A percentile compares a stretch with the other conserved stretches of the same genome.
Conservation (phyloP, 768 basidiomycete genomes). For the Tylopilus sp. region DNA sequence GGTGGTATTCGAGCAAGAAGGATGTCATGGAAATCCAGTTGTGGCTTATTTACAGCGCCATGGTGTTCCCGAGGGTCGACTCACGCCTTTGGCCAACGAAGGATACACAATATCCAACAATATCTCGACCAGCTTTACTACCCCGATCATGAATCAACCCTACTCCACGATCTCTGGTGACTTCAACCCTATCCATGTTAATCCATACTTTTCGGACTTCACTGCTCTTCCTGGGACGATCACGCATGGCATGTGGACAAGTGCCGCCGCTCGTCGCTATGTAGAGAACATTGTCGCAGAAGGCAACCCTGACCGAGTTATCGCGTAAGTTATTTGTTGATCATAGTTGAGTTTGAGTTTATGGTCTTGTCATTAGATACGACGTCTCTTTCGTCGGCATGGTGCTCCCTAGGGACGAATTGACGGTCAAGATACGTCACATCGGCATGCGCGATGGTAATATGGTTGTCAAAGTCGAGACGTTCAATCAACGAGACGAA, state of each 20-base stretch:
- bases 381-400: conserved; percentile 96
- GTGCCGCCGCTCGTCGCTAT: conserved; percentile 88
- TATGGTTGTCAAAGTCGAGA: conserved; percentile 87
- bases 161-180: conserved; percentile 96
- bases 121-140: conserved; percentile 64
- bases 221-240: conserved; percentile 94
- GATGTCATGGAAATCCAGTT: conserved; percentile 91
- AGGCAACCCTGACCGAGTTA: conserved; percentile 87
- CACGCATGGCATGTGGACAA: conserved; percentile 97
- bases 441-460: conserved; percentile 90
- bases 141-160: conserved; percentile 90
- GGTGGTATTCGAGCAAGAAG: conserved; percentile 82
- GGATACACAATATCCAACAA: conserved; percentile 79
- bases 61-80: conserved; percentile 73
- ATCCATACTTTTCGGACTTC: conserved; percentile 96
- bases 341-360: neutral
- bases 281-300: conserved; percentile 93
- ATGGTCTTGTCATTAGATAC: conserved; percentile 56
- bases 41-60: conserved; percentile 90
- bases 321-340: conserved; percentile 56
- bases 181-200: conserved; percentile 98
- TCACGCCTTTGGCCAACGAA: conserved; percentile 74
- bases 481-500: conserved; percentile 78
- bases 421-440: conserved; percentile 85
- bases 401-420: conserved; percentile 88